Conservation (phyloP, 441 rosid species). For the Bocquillonia castaneifolia region DNA sequence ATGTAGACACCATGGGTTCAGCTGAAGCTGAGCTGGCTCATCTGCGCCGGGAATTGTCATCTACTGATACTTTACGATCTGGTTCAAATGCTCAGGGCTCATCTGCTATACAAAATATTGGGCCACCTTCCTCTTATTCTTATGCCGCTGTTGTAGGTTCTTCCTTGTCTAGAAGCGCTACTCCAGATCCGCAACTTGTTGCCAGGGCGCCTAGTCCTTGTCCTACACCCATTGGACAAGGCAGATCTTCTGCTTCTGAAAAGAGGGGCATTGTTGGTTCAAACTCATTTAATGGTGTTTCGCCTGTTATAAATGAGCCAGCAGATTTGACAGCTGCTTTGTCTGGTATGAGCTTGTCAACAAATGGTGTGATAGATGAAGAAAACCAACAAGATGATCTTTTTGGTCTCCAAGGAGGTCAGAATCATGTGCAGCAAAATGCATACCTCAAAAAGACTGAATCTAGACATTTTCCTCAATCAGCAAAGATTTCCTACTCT, state of each 20-base stretch:
- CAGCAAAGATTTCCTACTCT: constrained; percentile 27
- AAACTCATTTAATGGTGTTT: constrained; percentile 37
- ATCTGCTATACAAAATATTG: constrained; percentile 40
- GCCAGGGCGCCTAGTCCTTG: constrained; percentile 60
- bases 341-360: constrained; percentile 57
- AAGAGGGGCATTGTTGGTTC: constrained; percentile 36
- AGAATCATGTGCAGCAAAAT: constrained; percentile 30
- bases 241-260: constrained; percentile 40
- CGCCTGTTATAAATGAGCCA: constrained; percentile 36
- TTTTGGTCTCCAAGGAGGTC: constrained; percentile 38
- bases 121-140: constrained; percentile 51
- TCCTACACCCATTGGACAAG: constrained; percentile 51
- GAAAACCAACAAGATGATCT: constrained; percentile 32
- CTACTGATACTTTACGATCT: constrained; percentile 37
- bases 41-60: constrained; percentile 35
- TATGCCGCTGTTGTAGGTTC: constrained; percentile 82
- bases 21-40: constrained; percentile 57
- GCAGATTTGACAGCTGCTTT: constrained; percentile 51
- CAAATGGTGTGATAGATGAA: constrained; percentile 22
- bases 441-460: constrained; percentile 38
- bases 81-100: constrained; percentile 39
- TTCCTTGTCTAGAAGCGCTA: constrained; percentile 71
- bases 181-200: constrained; percentile 82
- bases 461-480: constrained; percentile 37
- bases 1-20: constrained; percentile 34